Percentiles rank a stretch among this genome's conserved stretches.
phyloP scores from a whole-genome alignment of 768 basidiomycete genomes.

The Calvatia gigantea region DNA sequence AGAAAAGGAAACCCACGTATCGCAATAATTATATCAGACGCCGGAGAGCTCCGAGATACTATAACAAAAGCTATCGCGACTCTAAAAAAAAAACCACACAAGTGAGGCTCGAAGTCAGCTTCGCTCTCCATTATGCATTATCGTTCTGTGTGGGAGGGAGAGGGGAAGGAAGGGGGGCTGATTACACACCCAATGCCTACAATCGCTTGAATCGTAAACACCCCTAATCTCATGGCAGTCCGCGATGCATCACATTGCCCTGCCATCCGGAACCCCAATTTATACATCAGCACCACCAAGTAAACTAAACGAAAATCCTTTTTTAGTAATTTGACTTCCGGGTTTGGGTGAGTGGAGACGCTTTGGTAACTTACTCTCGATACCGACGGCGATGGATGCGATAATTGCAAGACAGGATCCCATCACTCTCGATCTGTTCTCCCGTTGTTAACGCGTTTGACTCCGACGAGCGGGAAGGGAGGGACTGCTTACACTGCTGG shows the following conservation, averaged over 20 bases:
- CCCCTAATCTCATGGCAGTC: neutral
- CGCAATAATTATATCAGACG: constrained; percentile 2
- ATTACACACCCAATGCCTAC: neutral
- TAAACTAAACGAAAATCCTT: neutral
- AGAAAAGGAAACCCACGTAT: constrained; percentile 2
- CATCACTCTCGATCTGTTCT: constrained; percentile 2
- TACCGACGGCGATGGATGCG: neutral
- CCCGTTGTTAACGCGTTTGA: neutral
- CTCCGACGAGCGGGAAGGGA: neutral
- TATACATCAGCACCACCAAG: neutral
- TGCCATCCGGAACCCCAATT: neutral
- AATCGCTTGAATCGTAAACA: neutral
- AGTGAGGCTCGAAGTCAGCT: no score
- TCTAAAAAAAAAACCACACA: no score
- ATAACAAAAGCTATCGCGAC: neutral
- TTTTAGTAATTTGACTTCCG: neutral
- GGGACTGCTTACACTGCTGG: neutral
- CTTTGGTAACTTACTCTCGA: neutral
- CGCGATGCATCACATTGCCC: neutral
- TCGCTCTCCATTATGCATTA: no score
- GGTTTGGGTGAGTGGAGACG: neutral
- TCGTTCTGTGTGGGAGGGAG: neutral
- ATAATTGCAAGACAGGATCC: neutral
- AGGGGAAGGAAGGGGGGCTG: neutral
- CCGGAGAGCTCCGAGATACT: neutral